phyloP scores from a whole-genome alignment of 2,329 filamentous ascomycete genomes.

The Ophiobolus disseminans region DNA sequence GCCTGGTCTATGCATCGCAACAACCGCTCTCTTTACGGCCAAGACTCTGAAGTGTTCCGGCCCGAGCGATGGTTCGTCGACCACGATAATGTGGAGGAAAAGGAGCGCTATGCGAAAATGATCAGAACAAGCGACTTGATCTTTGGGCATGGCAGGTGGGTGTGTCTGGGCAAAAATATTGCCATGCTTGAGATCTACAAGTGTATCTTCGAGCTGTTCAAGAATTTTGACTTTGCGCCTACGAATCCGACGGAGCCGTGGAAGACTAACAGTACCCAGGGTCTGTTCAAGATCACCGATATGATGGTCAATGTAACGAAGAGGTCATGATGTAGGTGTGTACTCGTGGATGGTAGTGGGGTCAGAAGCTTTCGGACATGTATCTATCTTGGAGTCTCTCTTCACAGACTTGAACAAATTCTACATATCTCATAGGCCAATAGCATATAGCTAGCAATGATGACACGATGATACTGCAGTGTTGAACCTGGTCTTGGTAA shows the following conservation, averaged over 20 bases:
- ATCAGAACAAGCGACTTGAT: conserved; percentile 42
- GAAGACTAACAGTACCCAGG: conserved; percentile 36
- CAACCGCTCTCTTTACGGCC: conserved; percentile 40
- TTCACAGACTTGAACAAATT: too few species aligned
- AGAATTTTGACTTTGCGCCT: conserved; percentile 43
- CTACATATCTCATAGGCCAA: too few species aligned
- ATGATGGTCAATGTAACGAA: conserved; percentile 43
- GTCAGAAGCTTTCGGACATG: too few species aligned
- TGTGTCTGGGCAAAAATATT: conserved; percentile 44
- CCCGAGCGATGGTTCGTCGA: conserved; percentile 59
- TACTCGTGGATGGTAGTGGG: not conserved
- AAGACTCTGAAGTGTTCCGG: conserved; percentile 55
- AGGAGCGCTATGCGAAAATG: conserved; percentile 41
- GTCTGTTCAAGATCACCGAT: conserved; percentile 39
- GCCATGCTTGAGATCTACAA: conserved; percentile 51
- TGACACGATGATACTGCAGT: too few species aligned
- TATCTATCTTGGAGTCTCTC: too few species aligned
- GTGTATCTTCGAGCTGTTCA: conserved; percentile 51
- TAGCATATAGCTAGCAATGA: too few species aligned
- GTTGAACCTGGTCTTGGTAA: too few species aligned
- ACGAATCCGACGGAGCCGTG: conserved; percentile 40
- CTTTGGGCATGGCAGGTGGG: conserved; percentile 47
- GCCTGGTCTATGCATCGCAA: conserved; percentile 43
- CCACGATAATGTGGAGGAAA: conserved; percentile 21
- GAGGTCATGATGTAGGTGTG: conserved; percentile 13